phyloP scores from a whole-genome alignment of 2,329 filamentous ascomycete genomes.

The Neopestalotiopsis sp. region DNA sequence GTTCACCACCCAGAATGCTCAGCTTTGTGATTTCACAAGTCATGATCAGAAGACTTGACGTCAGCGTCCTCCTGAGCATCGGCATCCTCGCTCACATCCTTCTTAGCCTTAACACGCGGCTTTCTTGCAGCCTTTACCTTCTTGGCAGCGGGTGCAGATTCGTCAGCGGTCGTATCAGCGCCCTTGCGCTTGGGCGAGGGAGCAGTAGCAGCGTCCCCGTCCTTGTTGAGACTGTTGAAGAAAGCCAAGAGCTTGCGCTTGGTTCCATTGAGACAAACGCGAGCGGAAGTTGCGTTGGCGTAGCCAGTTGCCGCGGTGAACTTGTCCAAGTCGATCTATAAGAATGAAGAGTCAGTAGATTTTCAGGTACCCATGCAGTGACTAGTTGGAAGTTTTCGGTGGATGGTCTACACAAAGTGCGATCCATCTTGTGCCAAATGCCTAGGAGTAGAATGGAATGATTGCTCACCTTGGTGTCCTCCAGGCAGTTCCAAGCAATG shows the following conservation, averaged over 20 bases:
- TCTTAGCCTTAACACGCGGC: background rate
- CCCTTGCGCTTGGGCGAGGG: background rate
- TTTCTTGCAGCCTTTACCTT: too few relatives aligned
- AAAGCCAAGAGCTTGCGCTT: background rate
- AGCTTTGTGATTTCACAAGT: too few relatives aligned
- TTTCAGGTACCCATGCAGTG: background rate
- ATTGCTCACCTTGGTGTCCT: background rate
- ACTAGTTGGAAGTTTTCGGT: background rate
- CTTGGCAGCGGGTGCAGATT: too few relatives aligned
- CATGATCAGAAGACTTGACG: too few relatives aligned
- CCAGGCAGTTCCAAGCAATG: constrained; percentile 13
- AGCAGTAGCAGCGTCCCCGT: background rate
- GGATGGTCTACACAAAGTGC: background rate
- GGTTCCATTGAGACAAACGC: background rate
- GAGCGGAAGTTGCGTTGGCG: background rate
- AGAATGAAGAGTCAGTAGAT: background rate
- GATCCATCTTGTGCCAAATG: background rate
- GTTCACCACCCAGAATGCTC: too few relatives aligned
- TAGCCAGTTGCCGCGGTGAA: background rate
- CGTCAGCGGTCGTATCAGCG: background rate
- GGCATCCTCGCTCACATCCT: background rate
- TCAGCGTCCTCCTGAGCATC: background rate
- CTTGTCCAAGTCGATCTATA: background rate
- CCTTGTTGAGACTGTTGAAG: background rate
- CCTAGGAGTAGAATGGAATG: background rate